Percentiles rank a stretch among this genome's conserved stretches.
Conservation (phyloP, 1,284 basidiomycete genomes). For the Boletus mariae region DNA sequence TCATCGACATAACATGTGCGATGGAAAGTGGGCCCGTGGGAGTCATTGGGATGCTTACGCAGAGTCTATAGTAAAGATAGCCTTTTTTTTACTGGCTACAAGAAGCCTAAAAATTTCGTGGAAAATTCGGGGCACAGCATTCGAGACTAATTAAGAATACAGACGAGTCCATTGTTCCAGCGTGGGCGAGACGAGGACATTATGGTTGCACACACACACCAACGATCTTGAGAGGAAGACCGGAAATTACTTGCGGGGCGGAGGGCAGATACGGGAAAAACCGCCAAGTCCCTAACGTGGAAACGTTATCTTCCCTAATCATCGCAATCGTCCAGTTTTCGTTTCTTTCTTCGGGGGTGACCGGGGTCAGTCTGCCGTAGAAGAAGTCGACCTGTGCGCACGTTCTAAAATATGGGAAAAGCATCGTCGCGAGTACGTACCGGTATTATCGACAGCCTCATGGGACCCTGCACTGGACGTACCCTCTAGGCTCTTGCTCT, state of each 20-base stretch:
- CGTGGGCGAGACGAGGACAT: neutral
- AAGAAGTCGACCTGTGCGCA: too few relatives aligned
- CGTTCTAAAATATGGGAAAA: neutral
- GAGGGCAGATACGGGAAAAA: neutral
- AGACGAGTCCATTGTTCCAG: neutral
- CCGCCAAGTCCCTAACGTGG: constrained; percentile 1
- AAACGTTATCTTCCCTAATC: neutral
- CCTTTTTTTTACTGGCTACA: neutral
- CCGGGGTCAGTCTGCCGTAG: neutral
- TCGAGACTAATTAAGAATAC: constrained; percentile 4
- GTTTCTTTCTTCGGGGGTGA: constrained; percentile 20
- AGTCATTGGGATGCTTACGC: neutral
- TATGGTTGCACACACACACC: neutral
- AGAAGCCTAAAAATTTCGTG: constrained; percentile 7
- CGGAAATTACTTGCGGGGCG: neutral
- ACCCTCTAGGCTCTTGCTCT: neutral
- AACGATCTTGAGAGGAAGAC: neutral
- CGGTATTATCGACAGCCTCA: neutral
- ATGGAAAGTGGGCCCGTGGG: neutral
- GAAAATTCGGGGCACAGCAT: neutral
- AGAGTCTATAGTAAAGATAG: neutral
- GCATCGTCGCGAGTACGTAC: neutral
- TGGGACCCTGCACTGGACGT: neutral
- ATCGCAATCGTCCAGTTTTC: constrained; percentile 20
- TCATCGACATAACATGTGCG: neutral